Percentiles rank a stretch among this genome's conserved stretches.
These are phyloP conservation scores for Apiotrichum siamense DNA, from an alignment of 1,284 basidiomycete genomes.

Conservation along the genomic window DNA sequence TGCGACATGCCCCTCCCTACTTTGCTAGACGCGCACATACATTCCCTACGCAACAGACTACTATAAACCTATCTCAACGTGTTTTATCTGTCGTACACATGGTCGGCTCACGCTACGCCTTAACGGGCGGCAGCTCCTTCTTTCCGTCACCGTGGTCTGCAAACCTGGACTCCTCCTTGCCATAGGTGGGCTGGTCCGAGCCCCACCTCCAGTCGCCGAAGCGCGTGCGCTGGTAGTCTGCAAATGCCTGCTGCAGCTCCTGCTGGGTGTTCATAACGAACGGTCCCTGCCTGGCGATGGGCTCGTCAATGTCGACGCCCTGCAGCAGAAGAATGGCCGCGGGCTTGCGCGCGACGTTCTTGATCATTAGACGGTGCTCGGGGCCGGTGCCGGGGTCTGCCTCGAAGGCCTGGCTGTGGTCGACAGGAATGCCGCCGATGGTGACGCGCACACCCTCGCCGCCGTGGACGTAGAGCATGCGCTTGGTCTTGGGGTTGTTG, in stretches of 20 bases:
- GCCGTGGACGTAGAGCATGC: constrained; percentile 16
- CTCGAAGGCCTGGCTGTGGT: constrained; percentile 1
- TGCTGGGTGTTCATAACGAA: constrained; percentile 18
- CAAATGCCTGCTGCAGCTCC: constrained; percentile 12
- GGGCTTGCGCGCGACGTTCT: constrained; percentile 1
- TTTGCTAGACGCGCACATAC: too few species aligned
- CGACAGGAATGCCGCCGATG: constrained; percentile 7
- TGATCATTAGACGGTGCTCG: constrained; percentile 7
- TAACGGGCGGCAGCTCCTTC: too few species aligned
- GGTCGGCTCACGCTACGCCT: too few species aligned
- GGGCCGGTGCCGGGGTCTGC: background rate
- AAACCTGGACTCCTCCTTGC: constrained; percentile 5
- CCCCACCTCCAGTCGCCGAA: constrained; percentile 13
- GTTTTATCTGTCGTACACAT: too few species aligned
- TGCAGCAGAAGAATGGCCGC: constrained; percentile 14
- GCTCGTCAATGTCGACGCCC: constrained; percentile 14
- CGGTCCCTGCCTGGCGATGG: constrained; percentile 14
- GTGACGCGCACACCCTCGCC: constrained; percentile 3
- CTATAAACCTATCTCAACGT: too few species aligned
- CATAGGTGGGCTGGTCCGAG: constrained; percentile 4
- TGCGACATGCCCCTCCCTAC: too few species aligned
- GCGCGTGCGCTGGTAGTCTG: constrained; percentile 11
- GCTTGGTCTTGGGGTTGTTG: constrained; percentile 7
- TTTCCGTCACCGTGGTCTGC: constrained; percentile 11
- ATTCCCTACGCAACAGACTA: too few species aligned